These are phyloP conservation scores for Lenzites betulinus DNA, from an alignment of 768 basidiomycete species.

Conservation along the genomic window DNA sequence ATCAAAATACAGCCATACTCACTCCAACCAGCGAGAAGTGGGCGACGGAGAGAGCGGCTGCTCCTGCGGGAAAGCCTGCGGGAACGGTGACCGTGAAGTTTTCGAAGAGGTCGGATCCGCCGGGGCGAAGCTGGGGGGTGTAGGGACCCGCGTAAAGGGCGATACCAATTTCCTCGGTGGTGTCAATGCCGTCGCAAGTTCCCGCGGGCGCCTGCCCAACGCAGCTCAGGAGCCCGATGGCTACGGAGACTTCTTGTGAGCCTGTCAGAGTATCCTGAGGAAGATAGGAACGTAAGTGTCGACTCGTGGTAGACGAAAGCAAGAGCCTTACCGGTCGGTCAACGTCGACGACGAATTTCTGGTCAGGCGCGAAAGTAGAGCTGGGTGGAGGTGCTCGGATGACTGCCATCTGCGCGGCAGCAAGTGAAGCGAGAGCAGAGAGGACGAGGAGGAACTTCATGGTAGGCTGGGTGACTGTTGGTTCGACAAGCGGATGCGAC, in stretches of 20 bases:
- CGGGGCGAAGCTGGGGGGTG: slow-evolving; percentile 24
- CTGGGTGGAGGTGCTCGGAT: neutral
- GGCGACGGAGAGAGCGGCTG: slow-evolving; percentile 20
- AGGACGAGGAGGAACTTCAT: slow-evolving; percentile 4
- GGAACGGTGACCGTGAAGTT: slow-evolving; percentile 34
- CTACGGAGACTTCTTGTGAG: slow-evolving; percentile 37
- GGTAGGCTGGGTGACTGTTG: neutral
- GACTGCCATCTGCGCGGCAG: slow-evolving; percentile 1
- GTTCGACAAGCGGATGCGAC: neutral
- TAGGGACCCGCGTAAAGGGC: slow-evolving; percentile 34
- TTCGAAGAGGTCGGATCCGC: slow-evolving; percentile 21
- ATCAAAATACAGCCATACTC: neutral
- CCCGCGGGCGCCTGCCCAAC: slow-evolving; percentile 7
- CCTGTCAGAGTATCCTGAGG: slow-evolving; percentile 32
- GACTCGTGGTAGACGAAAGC: neutral
- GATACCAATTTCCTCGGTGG: slow-evolving; percentile 28
- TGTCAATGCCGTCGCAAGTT: slow-evolving; percentile 24
- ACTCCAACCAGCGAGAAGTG: slow-evolving; percentile 28
- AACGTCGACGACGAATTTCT: slow-evolving; percentile 35
- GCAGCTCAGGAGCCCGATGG: slow-evolving; percentile 35
- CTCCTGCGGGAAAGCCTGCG: slow-evolving; percentile 10
- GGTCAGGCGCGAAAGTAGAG: slow-evolving; percentile 2
- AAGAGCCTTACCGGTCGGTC: slow-evolving; percentile 33
- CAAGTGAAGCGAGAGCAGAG: neutral
- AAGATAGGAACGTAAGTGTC: neutral